Evolutionary conservation across 1,284 basidiomycete genomes (phyloP), one percentile per base, ranked within the genome.

Genomic region (Pholiota adiposa): DNA sequence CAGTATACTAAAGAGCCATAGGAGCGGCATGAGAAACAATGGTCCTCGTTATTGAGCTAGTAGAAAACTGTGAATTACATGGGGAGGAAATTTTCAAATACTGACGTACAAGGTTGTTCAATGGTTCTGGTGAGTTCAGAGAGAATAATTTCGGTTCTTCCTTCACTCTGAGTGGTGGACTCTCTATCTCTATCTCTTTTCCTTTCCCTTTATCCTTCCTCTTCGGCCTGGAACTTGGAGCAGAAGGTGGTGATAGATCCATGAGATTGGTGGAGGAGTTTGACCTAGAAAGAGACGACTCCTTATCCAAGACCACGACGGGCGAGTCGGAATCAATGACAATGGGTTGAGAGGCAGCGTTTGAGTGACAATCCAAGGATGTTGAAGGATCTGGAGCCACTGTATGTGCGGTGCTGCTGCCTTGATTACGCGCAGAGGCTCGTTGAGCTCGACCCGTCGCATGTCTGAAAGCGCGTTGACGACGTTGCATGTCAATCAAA

Each of bases 1-100:
- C 97, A 99, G 74, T 98, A 98, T 8, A 97, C 85, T 61, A 96
- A 81, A 23, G 87, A 83, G 58, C 96, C 92, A 58, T 86, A 78
- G 23, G 88, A 92, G 66, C 89, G 85, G 76, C 97, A 98, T 1
- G 93, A 86, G 54, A 95, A 96, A 74, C 96, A 98, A 70, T 93
- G 94, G 74, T 98, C 96, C 73, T 98, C 90, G 75, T 98, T 98
- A 63, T 76, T 77, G 57, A 88, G 78, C 89, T 94, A 54, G 41
- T 19, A 25, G 18, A 70, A 54, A 64, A 60, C 63, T 54, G 60
- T 67, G 63, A n/a, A 65, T 60, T 51, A 65, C 65, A 40, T 51
- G 56, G 62, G 40, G 43, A 49, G 62, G 65, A 63, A 27, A 56
- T 67, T 70, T 67, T 70, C 65, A 58, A 57, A 40, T 58, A 61